Percentiles rank a stretch among this genome's conserved stretches.
Conservation (phyloP, 1,139 yeast genomes). For the Diutina siamensis region DNA sequence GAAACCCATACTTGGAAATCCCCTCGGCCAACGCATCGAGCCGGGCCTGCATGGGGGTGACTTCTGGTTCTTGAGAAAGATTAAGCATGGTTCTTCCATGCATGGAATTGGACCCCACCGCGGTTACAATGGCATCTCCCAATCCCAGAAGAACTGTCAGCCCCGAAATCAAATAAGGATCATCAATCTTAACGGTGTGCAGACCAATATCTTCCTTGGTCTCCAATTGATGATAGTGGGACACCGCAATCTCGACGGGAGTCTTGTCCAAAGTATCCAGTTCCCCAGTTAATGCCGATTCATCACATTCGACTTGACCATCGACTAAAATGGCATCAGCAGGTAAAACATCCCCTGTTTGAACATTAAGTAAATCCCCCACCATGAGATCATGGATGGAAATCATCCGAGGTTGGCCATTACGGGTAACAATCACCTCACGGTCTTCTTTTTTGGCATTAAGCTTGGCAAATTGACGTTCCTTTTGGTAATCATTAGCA, state of each 20-base stretch:
- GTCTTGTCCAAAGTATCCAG: constrained; percentile 66
- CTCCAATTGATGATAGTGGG: constrained; percentile 12
- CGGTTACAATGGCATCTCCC: constrained; percentile 78
- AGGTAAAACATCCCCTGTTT: constrained; percentile 92
- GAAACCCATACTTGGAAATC: constrained; percentile 84
- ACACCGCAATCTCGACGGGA: constrained; percentile 25
- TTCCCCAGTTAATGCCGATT: constrained; percentile 90
- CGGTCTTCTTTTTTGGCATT: constrained; percentile 85
- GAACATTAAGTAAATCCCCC: constrained; percentile 73
- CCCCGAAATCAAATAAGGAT: constrained; percentile 87
- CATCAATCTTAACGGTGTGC: constrained; percentile 33
- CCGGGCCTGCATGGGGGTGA: constrained; percentile 82
- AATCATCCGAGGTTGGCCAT: constrained; percentile 56
- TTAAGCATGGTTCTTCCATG: constrained; percentile 88
- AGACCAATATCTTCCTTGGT: constrained; percentile 42
- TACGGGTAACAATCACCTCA: constrained; percentile 62
- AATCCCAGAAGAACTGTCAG: constrained; percentile 76
- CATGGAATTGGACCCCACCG: constrained; percentile 80
- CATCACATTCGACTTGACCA: constrained; percentile 85
- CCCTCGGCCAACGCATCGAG: constrained; percentile 80
- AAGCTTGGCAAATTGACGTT: constrained; percentile 79
- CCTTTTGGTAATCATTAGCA: constrained; percentile 91
- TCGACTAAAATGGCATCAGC: constrained; percentile 72
- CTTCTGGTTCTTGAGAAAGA: constrained; percentile 60
- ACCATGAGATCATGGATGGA: constrained; percentile 70